Evolutionary conservation across 2,329 filamentous ascomycete genomes (phyloP), one percentile per base, ranked within the genome.

Genomic region (Rutstroemia sp.): DNA sequence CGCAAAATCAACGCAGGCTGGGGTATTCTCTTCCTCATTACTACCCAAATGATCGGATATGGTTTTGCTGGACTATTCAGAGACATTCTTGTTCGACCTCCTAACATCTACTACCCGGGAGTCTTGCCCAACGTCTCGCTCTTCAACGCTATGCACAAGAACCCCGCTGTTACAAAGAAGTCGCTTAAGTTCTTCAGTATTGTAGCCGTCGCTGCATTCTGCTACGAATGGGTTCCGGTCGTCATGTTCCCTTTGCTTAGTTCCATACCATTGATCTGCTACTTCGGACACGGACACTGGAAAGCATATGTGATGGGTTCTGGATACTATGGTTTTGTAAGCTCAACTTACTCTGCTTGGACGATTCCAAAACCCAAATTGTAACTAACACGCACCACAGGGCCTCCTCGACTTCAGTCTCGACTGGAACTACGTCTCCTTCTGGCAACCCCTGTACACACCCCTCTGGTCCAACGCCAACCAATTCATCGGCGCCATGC

Each of bases 31-130:
- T 75, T 84, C 57, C 78, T 76, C 54, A 76, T 85, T 57, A 82
- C 81, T 2, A 84, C 80, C 1, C 79, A 85, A 56, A 76, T 82
- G 64, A 81, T 83, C 57, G 84, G 84, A 8, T 84, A 84, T 59
- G 82, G 83, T 2, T 72, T 86, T 27, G 83, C 83, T 5, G 83
- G 83, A 3, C 66, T 86, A 52, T 73, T 76, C 27, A 74, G 81
- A 17, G 75, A 80, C 38, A 85, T 83, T 68, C 75, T 86, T 21
- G 76, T 82, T 34, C 63, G 63, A 69, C 83, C 80, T 1, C 80
- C 82, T 2, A 76, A 80, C 50, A 85, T 85, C 80, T 79, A 86
- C 51, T 86, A 82, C 81, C 82, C 82, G 1, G 74, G 77, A 19
- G 76, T 79, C 27, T 72, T 83, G 54, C 75, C 73, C 4, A 80